These are phyloP conservation scores for Pythium vanterpoolii DNA, from an alignment of 352 stramenopile species.

Conservation along the genomic window DNA sequence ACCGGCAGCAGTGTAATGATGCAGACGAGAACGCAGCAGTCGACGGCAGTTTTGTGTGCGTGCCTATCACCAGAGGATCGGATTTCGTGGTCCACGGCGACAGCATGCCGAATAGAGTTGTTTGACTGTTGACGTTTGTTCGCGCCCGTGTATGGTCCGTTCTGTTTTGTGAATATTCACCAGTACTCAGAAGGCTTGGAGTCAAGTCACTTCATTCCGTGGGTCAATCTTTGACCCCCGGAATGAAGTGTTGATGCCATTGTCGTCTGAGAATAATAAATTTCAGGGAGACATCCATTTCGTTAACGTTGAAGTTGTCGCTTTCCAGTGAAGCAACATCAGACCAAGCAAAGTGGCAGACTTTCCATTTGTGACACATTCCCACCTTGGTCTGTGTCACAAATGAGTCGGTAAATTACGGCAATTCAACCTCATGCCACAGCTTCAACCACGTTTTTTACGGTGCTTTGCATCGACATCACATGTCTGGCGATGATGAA, in stretches of 20 bases:
- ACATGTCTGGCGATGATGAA: not conserved
- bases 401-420: too few relatives aligned
- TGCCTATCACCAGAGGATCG: not conserved
- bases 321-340: too few relatives aligned
- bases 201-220: too few relatives aligned
- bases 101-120: slow-evolving; percentile 13
- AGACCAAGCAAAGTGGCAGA: too few relatives aligned
- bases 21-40: not conserved
- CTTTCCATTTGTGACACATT: not conserved
- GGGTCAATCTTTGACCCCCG: too few relatives aligned
- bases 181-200: too few relatives aligned
- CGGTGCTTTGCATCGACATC: not conserved
- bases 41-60: slow-evolving; percentile 1
- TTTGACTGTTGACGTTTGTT: slow-evolving; percentile 1
- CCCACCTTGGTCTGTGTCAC: not conserved
- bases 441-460: not conserved
- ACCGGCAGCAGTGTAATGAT: not conserved
- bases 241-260: too few relatives aligned
- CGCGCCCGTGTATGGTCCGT: too few relatives aligned
- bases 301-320: too few relatives aligned
- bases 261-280: too few relatives aligned
- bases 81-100: not conserved
- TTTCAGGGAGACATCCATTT: too few relatives aligned
- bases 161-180: too few relatives aligned
- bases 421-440: not conserved